Percentiles rank a stretch among this genome's conserved stretches.
Conservation (phyloP, 1,139 yeast genomes). For the Yamadazyma friedrichii region DNA sequence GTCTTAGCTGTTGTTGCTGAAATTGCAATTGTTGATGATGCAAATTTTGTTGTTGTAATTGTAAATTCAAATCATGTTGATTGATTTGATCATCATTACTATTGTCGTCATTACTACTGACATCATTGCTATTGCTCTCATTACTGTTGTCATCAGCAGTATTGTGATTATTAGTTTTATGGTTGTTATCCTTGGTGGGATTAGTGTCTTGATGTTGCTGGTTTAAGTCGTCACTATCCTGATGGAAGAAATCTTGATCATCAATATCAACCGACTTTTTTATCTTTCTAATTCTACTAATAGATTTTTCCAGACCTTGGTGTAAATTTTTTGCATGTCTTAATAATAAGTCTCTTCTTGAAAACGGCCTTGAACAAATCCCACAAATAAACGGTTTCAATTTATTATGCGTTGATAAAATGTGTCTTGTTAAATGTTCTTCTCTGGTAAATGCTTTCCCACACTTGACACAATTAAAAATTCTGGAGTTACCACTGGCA, state of each 20-base stretch:
- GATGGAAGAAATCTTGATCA: not conserved
- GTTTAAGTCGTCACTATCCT: too few relatives aligned
- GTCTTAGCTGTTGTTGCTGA: too few relatives aligned
- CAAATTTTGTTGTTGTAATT: too few relatives aligned
- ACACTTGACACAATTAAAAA: conserved; percentile 43
- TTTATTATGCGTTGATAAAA: conserved; percentile 45
- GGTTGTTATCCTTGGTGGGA: not conserved
- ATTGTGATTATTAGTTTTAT: not conserved
- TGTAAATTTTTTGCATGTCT: conserved; percentile 95
- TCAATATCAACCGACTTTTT: conserved; percentile 10
- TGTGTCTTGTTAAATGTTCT: conserved; percentile 47
- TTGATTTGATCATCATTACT: not conserved
- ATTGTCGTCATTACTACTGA: not conserved
- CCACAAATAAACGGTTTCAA: conserved; percentile 72
- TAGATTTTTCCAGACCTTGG: conserved; percentile 56
- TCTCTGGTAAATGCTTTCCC: conserved; percentile 48
- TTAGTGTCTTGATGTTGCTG: too few relatives aligned
- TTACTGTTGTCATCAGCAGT: not conserved
- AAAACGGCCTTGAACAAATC: conserved; percentile 92
- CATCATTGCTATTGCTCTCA: not conserved
- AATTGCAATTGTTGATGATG: too few relatives aligned
- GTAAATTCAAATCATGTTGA: not conserved
- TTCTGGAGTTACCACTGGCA: conserved; percentile 44
- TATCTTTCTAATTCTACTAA: conserved; percentile 42
- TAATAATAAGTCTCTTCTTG: conserved; percentile 83